Conservation (phyloP, 169 alveolate species). For the Plasmodium vivax region DNA sequence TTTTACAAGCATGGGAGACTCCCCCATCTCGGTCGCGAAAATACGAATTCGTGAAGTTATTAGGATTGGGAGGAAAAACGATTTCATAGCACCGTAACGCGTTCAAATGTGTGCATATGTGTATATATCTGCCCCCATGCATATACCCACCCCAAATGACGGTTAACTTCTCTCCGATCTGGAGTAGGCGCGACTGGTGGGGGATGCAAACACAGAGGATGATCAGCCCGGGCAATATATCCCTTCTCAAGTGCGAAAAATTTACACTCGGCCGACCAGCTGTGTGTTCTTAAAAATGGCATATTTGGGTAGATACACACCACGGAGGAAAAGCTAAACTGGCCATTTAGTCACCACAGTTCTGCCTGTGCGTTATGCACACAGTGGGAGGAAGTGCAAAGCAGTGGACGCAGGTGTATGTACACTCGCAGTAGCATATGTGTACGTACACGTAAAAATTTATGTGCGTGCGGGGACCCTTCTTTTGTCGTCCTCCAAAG, state of each 20-base stretch:
- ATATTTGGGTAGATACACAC: not conserved
- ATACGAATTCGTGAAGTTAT: not conserved
- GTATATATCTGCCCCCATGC: not conserved
- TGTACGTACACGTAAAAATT: not conserved
- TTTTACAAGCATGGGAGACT: not conserved
- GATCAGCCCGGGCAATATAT: not conserved
- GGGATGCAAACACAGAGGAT: not conserved
- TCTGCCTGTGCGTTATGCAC: not conserved
- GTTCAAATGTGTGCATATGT: not conserved
- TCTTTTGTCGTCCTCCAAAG: not conserved
- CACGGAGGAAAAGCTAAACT: not conserved
- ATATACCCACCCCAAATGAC: not conserved
- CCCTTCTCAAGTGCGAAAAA: not conserved
- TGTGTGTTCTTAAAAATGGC: not conserved
- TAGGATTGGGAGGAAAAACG: not conserved
- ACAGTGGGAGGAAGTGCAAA: not conserved
- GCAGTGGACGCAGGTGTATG: not conserved
- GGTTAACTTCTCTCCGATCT: not conserved
- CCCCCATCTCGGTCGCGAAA: not conserved
- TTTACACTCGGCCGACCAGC: not conserved
- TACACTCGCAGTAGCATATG: not conserved
- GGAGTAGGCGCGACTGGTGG: not conserved
- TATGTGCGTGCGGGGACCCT: not conserved
- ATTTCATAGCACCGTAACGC: not conserved
- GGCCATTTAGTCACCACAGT: not conserved